These are phyloP conservation scores for Plasmodium inui DNA, from an alignment of 169 alveolate genomes.

Conservation along the genomic window DNA sequence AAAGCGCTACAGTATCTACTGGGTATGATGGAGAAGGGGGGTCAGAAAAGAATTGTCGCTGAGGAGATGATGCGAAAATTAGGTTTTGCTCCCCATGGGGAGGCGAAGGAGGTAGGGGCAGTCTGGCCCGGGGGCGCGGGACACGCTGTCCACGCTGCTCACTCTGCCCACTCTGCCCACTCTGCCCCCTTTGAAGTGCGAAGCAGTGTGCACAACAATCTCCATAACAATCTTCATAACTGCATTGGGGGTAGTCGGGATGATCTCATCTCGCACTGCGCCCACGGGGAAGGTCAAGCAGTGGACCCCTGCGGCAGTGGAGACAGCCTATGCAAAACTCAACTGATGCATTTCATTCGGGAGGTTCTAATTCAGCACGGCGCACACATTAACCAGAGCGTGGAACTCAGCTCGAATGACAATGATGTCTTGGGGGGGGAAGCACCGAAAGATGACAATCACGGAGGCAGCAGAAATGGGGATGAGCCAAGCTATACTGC, in stretches of 20 bases:
- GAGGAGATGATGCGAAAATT: background rate
- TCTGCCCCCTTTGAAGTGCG: background rate
- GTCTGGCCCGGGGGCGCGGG: background rate
- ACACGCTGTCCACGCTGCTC: too few species aligned
- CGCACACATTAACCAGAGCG: background rate
- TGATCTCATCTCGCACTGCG: background rate
- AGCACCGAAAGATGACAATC: background rate
- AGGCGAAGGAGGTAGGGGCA: background rate
- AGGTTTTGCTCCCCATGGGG: background rate
- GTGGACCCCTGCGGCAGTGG: background rate
- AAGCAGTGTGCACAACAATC: background rate
- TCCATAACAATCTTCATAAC: background rate
- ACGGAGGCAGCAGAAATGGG: background rate
- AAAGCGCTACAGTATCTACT: background rate
- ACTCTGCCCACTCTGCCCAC: too few species aligned
- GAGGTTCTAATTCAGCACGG: conserved; percentile 2
- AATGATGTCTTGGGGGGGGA: background rate
- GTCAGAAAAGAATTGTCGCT: background rate
- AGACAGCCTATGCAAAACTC: background rate
- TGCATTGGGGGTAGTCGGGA: background rate
- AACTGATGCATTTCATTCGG: background rate
- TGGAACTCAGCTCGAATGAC: background rate
- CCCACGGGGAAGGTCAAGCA: background rate
- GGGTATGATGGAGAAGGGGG: background rate
- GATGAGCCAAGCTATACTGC: background rate